Percentiles rank a stretch among this genome's conserved stretches.
These are phyloP conservation scores for Coriaria nepalensis DNA, from an alignment of 306 rosid genomes.

Conservation along the genomic window DNA sequence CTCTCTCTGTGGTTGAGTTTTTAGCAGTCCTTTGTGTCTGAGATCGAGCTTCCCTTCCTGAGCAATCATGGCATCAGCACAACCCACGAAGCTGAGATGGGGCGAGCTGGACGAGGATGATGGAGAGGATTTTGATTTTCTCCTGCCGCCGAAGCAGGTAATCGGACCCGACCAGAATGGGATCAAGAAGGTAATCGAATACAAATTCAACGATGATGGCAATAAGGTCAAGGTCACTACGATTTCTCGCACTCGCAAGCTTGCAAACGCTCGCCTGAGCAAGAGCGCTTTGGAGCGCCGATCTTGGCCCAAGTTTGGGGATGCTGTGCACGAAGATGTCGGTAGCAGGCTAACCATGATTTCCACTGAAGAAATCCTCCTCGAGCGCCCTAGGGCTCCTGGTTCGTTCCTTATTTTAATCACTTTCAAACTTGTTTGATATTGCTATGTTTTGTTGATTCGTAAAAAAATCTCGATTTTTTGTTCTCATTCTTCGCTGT, in stretches of 20 bases:
- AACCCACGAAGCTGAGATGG: conserved; percentile 30
- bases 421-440: background rate
- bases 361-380: conserved; percentile 83
- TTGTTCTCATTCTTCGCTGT: background rate
- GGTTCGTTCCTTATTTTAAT: conserved; percentile 24
- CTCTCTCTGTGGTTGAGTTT: too few relatives aligned
- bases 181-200: conserved; percentile 57
- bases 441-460: background rate
- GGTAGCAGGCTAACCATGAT: conserved; percentile 79
- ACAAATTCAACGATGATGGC: conserved; percentile 72
- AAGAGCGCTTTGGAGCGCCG: conserved; percentile 52
- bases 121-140: conserved; percentile 67
- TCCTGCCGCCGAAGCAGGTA: conserved; percentile 62
- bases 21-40: too few relatives aligned
- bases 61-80: too few relatives aligned
- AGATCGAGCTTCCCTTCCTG: too few relatives aligned
- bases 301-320: conserved; percentile 83
- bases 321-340: conserved; percentile 75
- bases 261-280: conserved; percentile 44
- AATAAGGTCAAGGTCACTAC: conserved; percentile 71
- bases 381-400: conserved; percentile 81
- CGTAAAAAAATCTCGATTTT: background rate
- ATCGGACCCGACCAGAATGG: conserved; percentile 87
- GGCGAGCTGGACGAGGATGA: conserved; percentile 75
- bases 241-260: conserved; percentile 54